These are phyloP conservation scores for Phytopythium cucurbitacearum DNA, from an alignment of 352 stramenopile genomes.

Conservation along the genomic window DNA sequence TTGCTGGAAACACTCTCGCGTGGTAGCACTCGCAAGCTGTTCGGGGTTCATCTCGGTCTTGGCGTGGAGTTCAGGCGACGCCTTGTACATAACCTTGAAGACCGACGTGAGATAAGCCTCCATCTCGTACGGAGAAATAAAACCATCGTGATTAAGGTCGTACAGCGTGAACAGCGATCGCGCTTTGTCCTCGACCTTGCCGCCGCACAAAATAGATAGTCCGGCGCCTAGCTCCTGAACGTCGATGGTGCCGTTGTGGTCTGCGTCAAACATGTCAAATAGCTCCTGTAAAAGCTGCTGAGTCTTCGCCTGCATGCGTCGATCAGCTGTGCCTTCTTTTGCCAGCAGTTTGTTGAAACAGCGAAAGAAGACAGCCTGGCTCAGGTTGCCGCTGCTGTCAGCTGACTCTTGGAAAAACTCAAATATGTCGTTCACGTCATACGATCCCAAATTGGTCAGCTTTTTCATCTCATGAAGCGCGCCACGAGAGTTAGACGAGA, in stretches of 20 bases:
- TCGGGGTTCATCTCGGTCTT: slow-evolving; percentile 53
- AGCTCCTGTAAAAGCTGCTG: slow-evolving; percentile 61
- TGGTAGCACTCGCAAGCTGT: slow-evolving; percentile 72
- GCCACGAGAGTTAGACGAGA: slow-evolving; percentile 29
- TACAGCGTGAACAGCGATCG: slow-evolving; percentile 82
- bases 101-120: slow-evolving; percentile 73
- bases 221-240: slow-evolving; percentile 81
- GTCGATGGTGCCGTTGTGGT: slow-evolving; percentile 80
- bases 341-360: slow-evolving; percentile 83
- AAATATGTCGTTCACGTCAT: slow-evolving; percentile 86
- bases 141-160: slow-evolving; percentile 78
- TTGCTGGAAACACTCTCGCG: slow-evolving; percentile 64
- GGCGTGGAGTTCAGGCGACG: slow-evolving; percentile 48
- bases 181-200: slow-evolving; percentile 62
- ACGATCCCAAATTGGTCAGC: slow-evolving; percentile 74
- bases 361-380: slow-evolving; percentile 65
- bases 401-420: slow-evolving; percentile 80
- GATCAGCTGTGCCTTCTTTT: slow-evolving; percentile 31
- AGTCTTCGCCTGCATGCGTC: slow-evolving; percentile 34
- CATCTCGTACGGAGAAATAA: slow-evolving; percentile 82
- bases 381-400: slow-evolving; percentile 53
- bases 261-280: slow-evolving; percentile 78
- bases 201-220: slow-evolving; percentile 85
- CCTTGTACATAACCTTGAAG: slow-evolving; percentile 87
- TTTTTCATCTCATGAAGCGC: slow-evolving; percentile 71